Evolutionary conservation across 495 filamentous ascomycete species (phyloP).

Genomic region (Penicillium goetzii): DNA sequence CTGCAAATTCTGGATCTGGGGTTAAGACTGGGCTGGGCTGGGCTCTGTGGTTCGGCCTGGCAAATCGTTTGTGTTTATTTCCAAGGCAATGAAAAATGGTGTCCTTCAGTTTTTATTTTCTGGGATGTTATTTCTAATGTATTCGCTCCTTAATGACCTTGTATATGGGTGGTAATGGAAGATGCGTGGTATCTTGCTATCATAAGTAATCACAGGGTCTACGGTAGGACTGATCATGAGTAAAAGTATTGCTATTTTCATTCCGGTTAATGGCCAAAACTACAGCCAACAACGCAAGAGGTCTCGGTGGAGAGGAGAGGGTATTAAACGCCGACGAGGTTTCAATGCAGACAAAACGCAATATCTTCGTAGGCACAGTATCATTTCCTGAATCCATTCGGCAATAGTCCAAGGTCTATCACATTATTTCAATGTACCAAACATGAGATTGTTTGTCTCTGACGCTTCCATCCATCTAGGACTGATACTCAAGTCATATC

Average conservation of each 20-base stretch:
- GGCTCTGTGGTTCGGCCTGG: constrained; percentile 9
- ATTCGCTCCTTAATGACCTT: background rate
- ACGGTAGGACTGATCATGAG: background rate
- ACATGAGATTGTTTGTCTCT: background rate
- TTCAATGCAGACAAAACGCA: background rate
- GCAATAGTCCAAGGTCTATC: constrained; percentile 7
- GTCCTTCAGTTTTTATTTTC: constrained; percentile 12
- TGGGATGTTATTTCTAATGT: background rate
- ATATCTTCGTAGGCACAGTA: background rate
- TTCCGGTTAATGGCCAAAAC: background rate
- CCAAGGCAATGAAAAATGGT: constrained; percentile 28
- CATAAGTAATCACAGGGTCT: background rate
- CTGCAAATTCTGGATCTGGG: constrained; percentile 10
- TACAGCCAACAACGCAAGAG: background rate
- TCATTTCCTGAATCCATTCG: background rate
- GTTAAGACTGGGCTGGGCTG: constrained; percentile 9
- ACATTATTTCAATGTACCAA: constrained; percentile 8
- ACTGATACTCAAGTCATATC: too few species aligned
- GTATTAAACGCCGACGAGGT: background rate
- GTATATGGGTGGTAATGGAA: background rate
- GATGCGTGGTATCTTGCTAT: background rate
- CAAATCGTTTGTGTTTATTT: constrained; percentile 6
- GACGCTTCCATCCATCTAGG: too few species aligned
- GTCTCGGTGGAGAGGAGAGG: background rate
- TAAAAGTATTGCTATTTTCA: background rate